phyloP scores from a whole-genome alignment of 2,329 filamentous ascomycete genomes.

The Ophiosphaerella herpotricha region DNA sequence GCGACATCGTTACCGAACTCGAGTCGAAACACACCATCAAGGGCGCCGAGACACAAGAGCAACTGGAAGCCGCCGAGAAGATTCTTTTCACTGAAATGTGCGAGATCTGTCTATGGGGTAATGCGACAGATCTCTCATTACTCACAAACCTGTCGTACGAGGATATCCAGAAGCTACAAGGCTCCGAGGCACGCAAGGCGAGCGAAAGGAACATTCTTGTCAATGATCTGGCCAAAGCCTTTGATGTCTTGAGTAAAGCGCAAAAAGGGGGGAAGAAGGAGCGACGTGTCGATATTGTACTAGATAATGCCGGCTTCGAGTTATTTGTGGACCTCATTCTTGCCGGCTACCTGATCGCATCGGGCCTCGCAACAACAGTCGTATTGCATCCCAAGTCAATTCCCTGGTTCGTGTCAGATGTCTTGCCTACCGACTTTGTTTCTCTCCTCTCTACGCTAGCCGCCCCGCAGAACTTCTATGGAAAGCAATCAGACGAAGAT shows the following conservation, averaged over 20 bases:
- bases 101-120: slow-evolving; percentile 96
- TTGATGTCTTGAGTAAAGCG: slow-evolving; percentile 68
- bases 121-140: slow-evolving; percentile 91
- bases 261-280: slow-evolving; percentile 66
- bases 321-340: slow-evolving; percentile 93
- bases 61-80: slow-evolving; percentile 70
- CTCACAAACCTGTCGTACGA: slow-evolving; percentile 90
- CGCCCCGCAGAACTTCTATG: slow-evolving; percentile 78
- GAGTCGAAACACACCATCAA: slow-evolving; percentile 55
- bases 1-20: slow-evolving; percentile 71
- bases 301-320: slow-evolving; percentile 97
- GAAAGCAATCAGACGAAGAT: slow-evolving; percentile 70
- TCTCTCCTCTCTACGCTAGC: slow-evolving; percentile 82
- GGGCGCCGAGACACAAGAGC: slow-evolving; percentile 52
- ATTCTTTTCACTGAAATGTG: slow-evolving; percentile 89
- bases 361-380: slow-evolving; percentile 82
- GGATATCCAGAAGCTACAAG: slow-evolving; percentile 95
- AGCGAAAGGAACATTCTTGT: slow-evolving; percentile 90
- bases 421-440: slow-evolving; percentile 82
- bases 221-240: slow-evolving; percentile 79
- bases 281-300: slow-evolving; percentile 86
- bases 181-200: slow-evolving; percentile 80
- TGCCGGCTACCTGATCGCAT: slow-evolving; percentile 83
- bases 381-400: slow-evolving; percentile 93
- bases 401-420: slow-evolving; percentile 98